Evolutionary conservation across 495 filamentous ascomycete genomes (phyloP).

Genomic region (Parathielavia appendiculata): DNA sequence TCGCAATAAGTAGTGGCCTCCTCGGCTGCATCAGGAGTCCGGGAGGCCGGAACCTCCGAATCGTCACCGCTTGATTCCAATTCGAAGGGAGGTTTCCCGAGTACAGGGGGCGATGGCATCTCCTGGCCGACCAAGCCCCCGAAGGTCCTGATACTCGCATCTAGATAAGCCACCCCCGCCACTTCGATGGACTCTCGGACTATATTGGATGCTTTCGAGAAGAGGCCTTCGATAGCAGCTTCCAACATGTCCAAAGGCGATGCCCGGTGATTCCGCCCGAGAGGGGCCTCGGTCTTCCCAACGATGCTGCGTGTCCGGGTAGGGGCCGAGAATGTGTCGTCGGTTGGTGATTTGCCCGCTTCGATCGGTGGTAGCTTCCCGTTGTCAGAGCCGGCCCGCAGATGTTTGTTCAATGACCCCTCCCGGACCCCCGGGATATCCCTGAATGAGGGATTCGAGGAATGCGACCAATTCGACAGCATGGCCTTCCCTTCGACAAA

Average conservation of each 20-base stretch:
- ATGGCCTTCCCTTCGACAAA: constrained; percentile 55
- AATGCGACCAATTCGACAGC: background rate
- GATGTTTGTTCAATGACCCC: too few relatives aligned
- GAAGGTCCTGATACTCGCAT: constrained; percentile 38
- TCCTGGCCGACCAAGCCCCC: constrained; percentile 17
- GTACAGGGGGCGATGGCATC: background rate
- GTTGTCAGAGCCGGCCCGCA: too few relatives aligned
- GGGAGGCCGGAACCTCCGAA: background rate
- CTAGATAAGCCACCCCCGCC: constrained; percentile 50
- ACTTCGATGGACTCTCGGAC: constrained; percentile 48
- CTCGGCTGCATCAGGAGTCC: constrained; percentile 6
- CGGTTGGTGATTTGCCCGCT: background rate
- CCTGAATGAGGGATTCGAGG: too few relatives aligned
- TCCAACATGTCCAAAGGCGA: too few relatives aligned
- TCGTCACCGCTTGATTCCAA: constrained; percentile 12
- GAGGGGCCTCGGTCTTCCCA: background rate
- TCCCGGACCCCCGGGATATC: background rate
- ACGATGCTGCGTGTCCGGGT: background rate
- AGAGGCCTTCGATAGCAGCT: constrained; percentile 23
- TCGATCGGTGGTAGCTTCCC: background rate
- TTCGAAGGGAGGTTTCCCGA: too few relatives aligned
- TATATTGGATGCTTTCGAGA: constrained; percentile 44
- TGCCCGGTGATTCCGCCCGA: background rate
- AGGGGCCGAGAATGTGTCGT: background rate
- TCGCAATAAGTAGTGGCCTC: too few relatives aligned